Evolutionary conservation across 1,284 basidiomycete genomes (phyloP), one percentile per base, ranked within the genome.

Genomic region (Heterobasidion occidentale): DNA sequence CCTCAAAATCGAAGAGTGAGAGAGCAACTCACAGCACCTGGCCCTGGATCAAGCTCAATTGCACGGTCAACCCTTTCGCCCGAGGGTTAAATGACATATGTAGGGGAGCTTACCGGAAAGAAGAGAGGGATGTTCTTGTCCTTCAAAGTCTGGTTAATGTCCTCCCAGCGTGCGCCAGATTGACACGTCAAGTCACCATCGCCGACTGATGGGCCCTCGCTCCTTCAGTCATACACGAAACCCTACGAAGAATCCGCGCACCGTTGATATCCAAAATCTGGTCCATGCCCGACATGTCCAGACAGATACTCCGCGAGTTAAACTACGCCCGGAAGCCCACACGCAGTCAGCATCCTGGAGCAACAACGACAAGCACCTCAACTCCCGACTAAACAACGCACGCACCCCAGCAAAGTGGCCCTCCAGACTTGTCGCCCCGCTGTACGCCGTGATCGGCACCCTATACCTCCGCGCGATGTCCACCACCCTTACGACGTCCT

Each of bases 181-280:
- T 91, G 88, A 58, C 86, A 87, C 1, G 87, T 80, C 5, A 88
- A 71, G 63, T 92, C 90, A 12, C 83, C 81, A 64, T 94, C 91
- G 6, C 77, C 77, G 66, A 82, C 86, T 87, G 54, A 14, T 12
- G 11, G 11, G 2, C n/a, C 38, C n/a, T 14, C 38, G n/a, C 45
- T 17, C 47, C 34, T n/a, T n/a, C 4, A 46, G 17, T 20, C 36
- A 14, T 15, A 7, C 35, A 19, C 36, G 2, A 7, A 20, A 15
- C 9, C 14, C 17, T 44, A 19, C 5, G 8, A 17, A 34, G 19
- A 11, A 33, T 27, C n/a, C 11, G 36, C 53, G 14, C 46, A 54
- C 53, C 45, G 12, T 54, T 48, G 35, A 54, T 38, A 27, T 46
- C 17, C 12, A 54, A n/a, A 15, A 54, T 48, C 27, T 54, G 47